Base-by-base conservation (phyloP, 768 basidiomycete species). In the Pulveroboletus sp. region DNA sequence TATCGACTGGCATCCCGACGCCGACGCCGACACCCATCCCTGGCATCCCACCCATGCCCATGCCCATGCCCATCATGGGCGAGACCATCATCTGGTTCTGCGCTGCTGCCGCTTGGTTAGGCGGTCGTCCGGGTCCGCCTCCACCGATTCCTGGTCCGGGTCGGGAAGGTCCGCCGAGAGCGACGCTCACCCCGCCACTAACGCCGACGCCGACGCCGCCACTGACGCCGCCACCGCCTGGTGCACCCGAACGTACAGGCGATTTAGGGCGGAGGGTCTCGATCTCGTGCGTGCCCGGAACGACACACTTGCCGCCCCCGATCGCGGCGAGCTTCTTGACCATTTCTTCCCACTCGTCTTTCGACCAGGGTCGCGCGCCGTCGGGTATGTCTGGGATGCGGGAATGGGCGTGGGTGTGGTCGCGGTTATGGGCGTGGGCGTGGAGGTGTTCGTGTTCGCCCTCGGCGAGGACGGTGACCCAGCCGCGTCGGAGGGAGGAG, bases 231-330 rank as follows among this genome's bases (percentile, higher is more conserved):
- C 64, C 43, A 59, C 71, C 57, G 55, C 65, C 58, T 0, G 52
- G 45, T n/a, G 39, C 23, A 27, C 73, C 69, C 11, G 66, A 61
- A 39, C 82, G 73, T 20, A 83, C 73, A 9, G 93, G 92, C 2
- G 90, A 93, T 64, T 94, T 93, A 0, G 91, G 92, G 16, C 92
- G 76, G 16, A 95, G 74, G 0, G 79, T 76, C 47, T 95, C 90
- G 57, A 95, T 90, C 56, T 94, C 92, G 65, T 78, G 61, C 4
- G 84, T 81, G 69, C 79, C 81, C 0, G 87, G 86, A 11, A 89
- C 86, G 50, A 89, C 82, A 34, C 70, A 65, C 62, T 79, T 81
- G 14, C 76, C 78, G 34, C 74, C 77, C 29, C 70, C 74, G n/a
- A 61, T 57, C 12, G 58, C 58, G 3, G 76, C 67, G 9, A 83